A percentile compares a stretch with the other conserved stretches of the same genome.
phyloP scores from a whole-genome alignment of 768 basidiomycete genomes.

The Termitomyces sp. region DNA sequence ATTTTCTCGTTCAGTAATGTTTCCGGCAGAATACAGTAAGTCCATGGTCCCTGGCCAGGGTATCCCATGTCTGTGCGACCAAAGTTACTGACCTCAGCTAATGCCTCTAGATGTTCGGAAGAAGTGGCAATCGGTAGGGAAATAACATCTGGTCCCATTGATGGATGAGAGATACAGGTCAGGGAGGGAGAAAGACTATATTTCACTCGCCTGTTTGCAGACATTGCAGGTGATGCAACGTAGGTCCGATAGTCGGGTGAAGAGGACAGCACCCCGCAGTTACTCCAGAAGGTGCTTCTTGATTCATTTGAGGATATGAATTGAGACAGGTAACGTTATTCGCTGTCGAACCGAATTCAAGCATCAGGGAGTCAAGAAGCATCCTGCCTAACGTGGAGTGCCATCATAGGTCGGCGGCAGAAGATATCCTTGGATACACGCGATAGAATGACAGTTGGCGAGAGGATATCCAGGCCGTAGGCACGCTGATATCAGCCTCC shows the following conservation, averaged over 20 bases:
- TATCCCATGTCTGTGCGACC: conserved; percentile 49
- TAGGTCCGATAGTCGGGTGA: not conserved
- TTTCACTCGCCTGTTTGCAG: not conserved
- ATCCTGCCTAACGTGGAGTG: not conserved
- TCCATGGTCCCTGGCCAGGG: conserved; percentile 47
- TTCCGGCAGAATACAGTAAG: conserved; percentile 44
- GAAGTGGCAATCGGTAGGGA: conserved; percentile 40
- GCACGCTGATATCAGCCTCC: not conserved
- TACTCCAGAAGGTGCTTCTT: not conserved
- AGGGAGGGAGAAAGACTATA: not conserved
- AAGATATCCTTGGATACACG: not conserved
- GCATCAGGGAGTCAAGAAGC: conserved; percentile 9
- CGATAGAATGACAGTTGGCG: not conserved
- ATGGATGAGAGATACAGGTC: not conserved
- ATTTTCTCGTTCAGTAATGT: conserved; percentile 34
- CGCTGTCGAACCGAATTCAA: not conserved
- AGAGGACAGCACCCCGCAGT: not conserved
- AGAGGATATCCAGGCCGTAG: not conserved
- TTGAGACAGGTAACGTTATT: conserved; percentile 1
- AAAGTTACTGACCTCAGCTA: conserved; percentile 51
- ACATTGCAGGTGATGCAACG: conserved; percentile 1
- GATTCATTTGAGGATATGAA: not conserved
- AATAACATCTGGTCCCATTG: conserved; percentile 20
- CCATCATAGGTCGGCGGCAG: not conserved
- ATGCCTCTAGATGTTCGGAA: conserved; percentile 41